These are phyloP conservation scores for Pythium sp. DNA, from an alignment of 352 stramenopile species.

Conservation along the genomic window DNA sequence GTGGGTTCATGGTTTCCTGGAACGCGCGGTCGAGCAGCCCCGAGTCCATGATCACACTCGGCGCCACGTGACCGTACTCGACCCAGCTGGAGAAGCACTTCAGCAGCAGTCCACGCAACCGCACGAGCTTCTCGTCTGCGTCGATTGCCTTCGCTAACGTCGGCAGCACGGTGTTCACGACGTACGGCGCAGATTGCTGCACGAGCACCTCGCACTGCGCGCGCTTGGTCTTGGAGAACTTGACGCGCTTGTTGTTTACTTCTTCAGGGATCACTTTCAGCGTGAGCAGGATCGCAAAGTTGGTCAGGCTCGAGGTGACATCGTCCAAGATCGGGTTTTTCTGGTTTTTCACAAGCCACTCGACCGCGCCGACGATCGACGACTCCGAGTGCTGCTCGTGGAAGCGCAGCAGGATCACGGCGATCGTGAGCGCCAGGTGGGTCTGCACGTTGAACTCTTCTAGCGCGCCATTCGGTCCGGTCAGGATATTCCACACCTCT, in stretches of 20 bases:
- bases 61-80: slow-evolving; percentile 58
- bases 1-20: slow-evolving; percentile 37
- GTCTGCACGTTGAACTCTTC: slow-evolving; percentile 70
- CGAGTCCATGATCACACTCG: slow-evolving; percentile 55
- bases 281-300: slow-evolving; percentile 72
- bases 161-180: slow-evolving; percentile 57
- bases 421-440: slow-evolving; percentile 70
- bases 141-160: slow-evolving; percentile 59
- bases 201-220: slow-evolving; percentile 65
- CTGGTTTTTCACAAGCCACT: slow-evolving; percentile 80
- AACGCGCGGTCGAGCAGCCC: slow-evolving; percentile 63
- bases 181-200: slow-evolving; percentile 54
- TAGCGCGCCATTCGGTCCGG: slow-evolving; percentile 39
- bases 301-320: slow-evolving; percentile 46
- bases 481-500: slow-evolving; percentile 77
- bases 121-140: slow-evolving; percentile 39
- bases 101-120: slow-evolving; percentile 48
- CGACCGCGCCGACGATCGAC: slow-evolving; percentile 57
- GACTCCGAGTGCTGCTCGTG: slow-evolving; percentile 55
- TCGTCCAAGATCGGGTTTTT: slow-evolving; percentile 34
- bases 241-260: slow-evolving; percentile 76
- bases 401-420: slow-evolving; percentile 73
- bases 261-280: slow-evolving; percentile 79
- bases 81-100: slow-evolving; percentile 74
- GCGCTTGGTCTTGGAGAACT: slow-evolving; percentile 68